phyloP scores from a whole-genome alignment of 495 filamentous ascomycete species.

The Aspergillus steynii region DNA sequence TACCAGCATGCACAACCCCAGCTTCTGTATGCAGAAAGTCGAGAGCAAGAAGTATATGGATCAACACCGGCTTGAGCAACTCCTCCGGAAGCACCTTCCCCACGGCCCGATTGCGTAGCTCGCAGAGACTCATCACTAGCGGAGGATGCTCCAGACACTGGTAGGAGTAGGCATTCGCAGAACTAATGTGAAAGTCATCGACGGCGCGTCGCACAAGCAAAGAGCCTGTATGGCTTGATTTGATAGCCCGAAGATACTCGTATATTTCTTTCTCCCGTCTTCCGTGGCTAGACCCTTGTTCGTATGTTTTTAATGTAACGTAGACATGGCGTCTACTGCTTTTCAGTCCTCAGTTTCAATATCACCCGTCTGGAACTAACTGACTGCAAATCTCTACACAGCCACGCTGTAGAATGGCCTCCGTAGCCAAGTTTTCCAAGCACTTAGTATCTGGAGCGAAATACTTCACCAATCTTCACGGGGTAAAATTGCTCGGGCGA shows the following conservation, averaged over 20 bases:
- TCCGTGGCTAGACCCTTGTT: conserved; percentile 14
- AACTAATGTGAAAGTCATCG: conserved; percentile 24
- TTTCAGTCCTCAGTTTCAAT: not conserved
- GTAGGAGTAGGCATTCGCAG: conserved; percentile 15
- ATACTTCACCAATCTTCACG: conserved; percentile 50
- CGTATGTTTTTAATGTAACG: conserved; percentile 24
- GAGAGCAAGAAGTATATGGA: conserved; percentile 14
- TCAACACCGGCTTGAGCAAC: conserved; percentile 6
- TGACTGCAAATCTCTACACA: conserved; percentile 48
- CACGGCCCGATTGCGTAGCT: conserved; percentile 11
- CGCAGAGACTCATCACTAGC: conserved; percentile 23
- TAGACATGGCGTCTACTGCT: conserved; percentile 19
- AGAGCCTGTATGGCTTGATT: conserved; percentile 17
- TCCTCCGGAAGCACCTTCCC: conserved; percentile 4
- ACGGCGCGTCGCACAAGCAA: conserved; percentile 17
- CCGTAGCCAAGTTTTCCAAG: conserved; percentile 57
- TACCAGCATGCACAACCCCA: conserved; percentile 7
- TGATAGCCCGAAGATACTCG: conserved; percentile 15
- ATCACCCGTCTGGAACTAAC: conserved; percentile 9
- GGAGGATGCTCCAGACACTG: conserved; percentile 34
- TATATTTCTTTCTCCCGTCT: conserved; percentile 20
- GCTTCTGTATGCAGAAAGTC: conserved; percentile 19
- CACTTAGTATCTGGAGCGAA: conserved; percentile 49
- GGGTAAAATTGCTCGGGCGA: conserved; percentile 46
- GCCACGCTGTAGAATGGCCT: conserved; percentile 52